These are phyloP conservation scores for Fraxinus latifolia DNA, from an alignment of 305 asterid genomes.

Conservation along the genomic window DNA sequence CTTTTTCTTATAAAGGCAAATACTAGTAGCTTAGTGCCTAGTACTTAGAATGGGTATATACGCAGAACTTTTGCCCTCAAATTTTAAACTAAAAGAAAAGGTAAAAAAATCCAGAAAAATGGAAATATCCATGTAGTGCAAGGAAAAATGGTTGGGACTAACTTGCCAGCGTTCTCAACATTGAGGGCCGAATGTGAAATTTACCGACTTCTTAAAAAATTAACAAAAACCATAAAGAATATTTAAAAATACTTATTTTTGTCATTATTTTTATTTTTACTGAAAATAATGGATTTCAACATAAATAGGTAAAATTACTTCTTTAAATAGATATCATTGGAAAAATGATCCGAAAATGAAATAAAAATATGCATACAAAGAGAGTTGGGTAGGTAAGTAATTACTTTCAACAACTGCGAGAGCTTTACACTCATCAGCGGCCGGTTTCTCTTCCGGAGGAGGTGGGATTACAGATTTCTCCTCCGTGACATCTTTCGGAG, in stretches of 20 bases:
- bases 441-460: conserved; percentile 29
- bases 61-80: not conserved
- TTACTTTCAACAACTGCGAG: conserved; percentile 46
- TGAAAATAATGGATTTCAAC: not conserved
- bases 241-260: not conserved
- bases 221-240: not conserved
- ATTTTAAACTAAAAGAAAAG: no score
- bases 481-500: conserved; percentile 44
- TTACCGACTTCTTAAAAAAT: not conserved
- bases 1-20: not conserved
- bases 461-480: conserved; percentile 47
- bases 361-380: not conserved
- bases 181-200: not conserved
- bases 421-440: conserved; percentile 45
- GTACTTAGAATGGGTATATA: not conserved
- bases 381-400: not conserved
- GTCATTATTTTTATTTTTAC: not conserved
- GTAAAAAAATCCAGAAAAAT: not conserved
- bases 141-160: not conserved
- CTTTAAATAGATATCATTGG: not conserved
- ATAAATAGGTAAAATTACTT: not conserved
- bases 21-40: not conserved
- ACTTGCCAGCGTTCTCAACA: not conserved
- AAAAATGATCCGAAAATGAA: conserved; percentile 1
- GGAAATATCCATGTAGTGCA: not conserved